Conservation (phyloP, 2,329 filamentous ascomycete species). For the Helotiales sp. region DNA sequence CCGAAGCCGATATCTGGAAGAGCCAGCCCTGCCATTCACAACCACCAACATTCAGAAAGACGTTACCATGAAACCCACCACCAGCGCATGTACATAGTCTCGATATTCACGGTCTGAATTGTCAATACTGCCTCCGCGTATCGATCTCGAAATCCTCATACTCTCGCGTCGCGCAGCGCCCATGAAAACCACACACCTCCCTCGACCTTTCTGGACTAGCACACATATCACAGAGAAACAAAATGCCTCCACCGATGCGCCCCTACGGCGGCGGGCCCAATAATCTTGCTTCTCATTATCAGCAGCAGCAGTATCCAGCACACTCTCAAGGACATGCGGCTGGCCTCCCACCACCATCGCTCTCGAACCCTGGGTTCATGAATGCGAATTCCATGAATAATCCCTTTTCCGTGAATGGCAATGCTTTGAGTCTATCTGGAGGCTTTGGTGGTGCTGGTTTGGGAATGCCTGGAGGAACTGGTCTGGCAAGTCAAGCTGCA, state of each 20-base stretch:
- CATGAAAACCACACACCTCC: conserved; percentile 35
- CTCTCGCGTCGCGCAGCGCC: conserved; percentile 31
- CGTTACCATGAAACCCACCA: not conserved
- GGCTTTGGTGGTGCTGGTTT: conserved; percentile 56
- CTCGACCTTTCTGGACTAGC: conserved; percentile 32
- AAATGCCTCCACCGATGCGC: conserved; percentile 38
- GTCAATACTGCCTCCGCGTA: not conserved
- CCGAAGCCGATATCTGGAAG: conserved; percentile 11
- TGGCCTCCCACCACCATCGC: conserved; percentile 53
- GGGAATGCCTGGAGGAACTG: conserved; percentile 56
- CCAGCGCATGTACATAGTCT: not conserved
- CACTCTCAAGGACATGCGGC: conserved; percentile 47
- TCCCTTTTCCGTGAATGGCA: conserved; percentile 59
- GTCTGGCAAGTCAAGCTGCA: conserved; percentile 82
- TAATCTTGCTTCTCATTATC: conserved; percentile 40
- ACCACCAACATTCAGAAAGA: conserved; percentile 4
- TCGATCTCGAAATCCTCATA: not conserved
- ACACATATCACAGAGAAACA: conserved; percentile 33
- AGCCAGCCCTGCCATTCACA: conserved; percentile 7
- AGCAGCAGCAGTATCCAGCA: conserved; percentile 46
- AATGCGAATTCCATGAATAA: conserved; percentile 68
- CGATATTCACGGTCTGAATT: not conserved
- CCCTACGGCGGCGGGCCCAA: conserved; percentile 36
- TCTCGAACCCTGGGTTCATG: conserved; percentile 71
- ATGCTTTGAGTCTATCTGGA: conserved; percentile 56